These are phyloP conservation scores for Erodium trifolium DNA, from an alignment of 441 rosid genomes.

Conservation along the genomic window DNA sequence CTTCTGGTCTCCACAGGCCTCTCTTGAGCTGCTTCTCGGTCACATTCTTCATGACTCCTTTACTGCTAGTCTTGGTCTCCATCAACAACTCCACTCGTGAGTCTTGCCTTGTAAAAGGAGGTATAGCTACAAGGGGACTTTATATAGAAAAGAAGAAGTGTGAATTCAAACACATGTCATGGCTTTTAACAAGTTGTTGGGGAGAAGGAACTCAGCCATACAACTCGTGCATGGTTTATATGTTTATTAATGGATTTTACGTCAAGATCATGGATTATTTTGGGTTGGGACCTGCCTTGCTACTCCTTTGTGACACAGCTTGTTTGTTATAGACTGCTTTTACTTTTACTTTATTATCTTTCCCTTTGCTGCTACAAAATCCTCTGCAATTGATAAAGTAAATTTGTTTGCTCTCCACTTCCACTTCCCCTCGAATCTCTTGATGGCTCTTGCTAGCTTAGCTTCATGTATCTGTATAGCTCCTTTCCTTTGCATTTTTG, in stretches of 20 bases:
- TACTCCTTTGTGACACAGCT: neutral
- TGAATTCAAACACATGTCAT: neutral
- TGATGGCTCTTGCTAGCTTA: neutral
- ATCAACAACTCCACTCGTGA: constrained; percentile 3
- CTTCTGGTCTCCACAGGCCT: constrained; percentile 61
- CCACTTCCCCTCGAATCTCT: too few species aligned
- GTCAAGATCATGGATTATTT: neutral
- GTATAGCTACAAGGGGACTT: neutral
- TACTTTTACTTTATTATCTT: neutral
- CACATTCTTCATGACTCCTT: neutral
- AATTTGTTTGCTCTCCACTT: neutral
- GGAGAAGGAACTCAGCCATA: neutral
- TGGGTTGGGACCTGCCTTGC: neutral
- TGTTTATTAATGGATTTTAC: neutral
- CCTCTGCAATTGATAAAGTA: constrained; percentile 1
- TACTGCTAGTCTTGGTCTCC: constrained; percentile 3
- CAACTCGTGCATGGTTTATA: constrained; percentile 1
- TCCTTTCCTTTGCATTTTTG: neutral
- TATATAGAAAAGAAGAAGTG: neutral
- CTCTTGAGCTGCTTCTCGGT: constrained; percentile 23
- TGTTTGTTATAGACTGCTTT: neutral
- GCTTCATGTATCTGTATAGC: neutral
- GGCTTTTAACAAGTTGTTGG: neutral
- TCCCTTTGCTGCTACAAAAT: neutral
- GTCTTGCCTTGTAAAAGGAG: neutral